Evolutionary conservation across 2,329 filamentous ascomycete genomes (phyloP).

Genomic region (Neospermospora avenae): DNA sequence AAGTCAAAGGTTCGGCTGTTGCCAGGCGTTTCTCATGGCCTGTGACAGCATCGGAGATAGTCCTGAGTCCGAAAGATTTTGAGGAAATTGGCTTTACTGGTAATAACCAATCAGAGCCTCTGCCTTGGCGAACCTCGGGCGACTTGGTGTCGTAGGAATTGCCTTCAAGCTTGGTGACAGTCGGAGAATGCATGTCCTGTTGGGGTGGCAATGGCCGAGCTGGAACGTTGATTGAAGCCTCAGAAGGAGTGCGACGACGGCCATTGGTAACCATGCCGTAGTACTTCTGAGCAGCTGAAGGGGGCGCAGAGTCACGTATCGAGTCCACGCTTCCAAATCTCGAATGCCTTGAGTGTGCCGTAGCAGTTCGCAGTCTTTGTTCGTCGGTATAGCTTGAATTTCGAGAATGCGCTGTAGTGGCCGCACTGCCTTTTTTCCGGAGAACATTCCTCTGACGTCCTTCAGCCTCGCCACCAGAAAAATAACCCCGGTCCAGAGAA

Average conservation of each 20-base stretch:
- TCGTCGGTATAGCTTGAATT: slow-evolving; percentile 78
- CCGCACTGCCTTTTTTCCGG: slow-evolving; percentile 68
- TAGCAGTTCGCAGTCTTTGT: slow-evolving; percentile 62
- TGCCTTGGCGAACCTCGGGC: slow-evolving; percentile 45
- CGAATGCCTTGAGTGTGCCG: slow-evolving; percentile 68
- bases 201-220: slow-evolving; percentile 57
- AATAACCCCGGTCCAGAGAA: slow-evolving; percentile 74
- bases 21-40: slow-evolving; percentile 51
- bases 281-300: slow-evolving; percentile 69
- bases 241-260: slow-evolving; percentile 39
- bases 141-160: slow-evolving; percentile 32
- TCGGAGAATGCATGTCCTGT: slow-evolving; percentile 53
- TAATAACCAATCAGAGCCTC: slow-evolving; percentile 48
- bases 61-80: slow-evolving; percentile 68
- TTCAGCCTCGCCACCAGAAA: slow-evolving; percentile 84
- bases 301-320: slow-evolving; percentile 55
- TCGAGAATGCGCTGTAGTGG: slow-evolving; percentile 54
- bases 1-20: slow-evolving; percentile 42
- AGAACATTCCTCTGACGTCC: slow-evolving; percentile 72
- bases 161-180: slow-evolving; percentile 58
- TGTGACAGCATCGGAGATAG: slow-evolving; percentile 75
- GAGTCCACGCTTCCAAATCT: slow-evolving; percentile 79
- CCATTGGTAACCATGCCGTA: slow-evolving; percentile 47
- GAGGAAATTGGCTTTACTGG: slow-evolving; percentile 44
- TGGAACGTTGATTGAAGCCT: slow-evolving; percentile 56